These are phyloP conservation scores for Trichoderma pleuroti DNA, from an alignment of 2,329 filamentous ascomycete species.

Conservation along the genomic window DNA sequence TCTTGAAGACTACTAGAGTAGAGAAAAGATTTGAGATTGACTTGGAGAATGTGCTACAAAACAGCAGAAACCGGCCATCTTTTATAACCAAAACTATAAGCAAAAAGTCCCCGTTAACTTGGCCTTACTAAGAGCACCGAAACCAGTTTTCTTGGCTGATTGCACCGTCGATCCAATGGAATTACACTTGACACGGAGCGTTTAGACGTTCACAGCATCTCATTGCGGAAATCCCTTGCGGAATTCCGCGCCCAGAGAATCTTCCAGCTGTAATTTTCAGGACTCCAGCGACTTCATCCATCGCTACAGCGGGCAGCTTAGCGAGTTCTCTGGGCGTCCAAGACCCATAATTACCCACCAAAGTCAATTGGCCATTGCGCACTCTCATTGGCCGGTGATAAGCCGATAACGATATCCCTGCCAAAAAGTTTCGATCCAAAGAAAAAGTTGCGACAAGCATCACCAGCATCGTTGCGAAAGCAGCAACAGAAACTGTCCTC, in stretches of 20 bases:
- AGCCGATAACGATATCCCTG: slow-evolving; percentile 18
- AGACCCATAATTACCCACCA: not conserved
- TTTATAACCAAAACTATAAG: not conserved
- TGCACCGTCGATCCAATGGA: not conserved
- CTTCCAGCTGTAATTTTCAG: not conserved
- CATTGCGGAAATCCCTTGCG: not conserved
- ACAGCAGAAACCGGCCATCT: no score
- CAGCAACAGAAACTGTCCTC: not conserved
- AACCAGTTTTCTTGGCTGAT: not conserved
- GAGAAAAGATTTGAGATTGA: not conserved
- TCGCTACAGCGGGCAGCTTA: not conserved
- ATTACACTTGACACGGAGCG: not conserved
- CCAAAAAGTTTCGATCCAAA: slow-evolving; percentile 18
- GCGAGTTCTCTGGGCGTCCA: not conserved
- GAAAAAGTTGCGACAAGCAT: slow-evolving; percentile 17
- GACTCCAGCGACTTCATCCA: not conserved
- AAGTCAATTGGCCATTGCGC: not conserved
- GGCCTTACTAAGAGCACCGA: not conserved
- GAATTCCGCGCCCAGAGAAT: not conserved
- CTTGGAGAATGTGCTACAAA: not conserved
- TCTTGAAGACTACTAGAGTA: not conserved
- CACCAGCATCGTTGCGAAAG: not conserved
- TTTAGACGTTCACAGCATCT: not conserved
- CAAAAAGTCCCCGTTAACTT: no score
- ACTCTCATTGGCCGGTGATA: slow-evolving; percentile 12